Evolutionary conservation across 441 rosid species (phyloP), one percentile per base, ranked within the genome.

Genomic region (Mallotus japonicus): DNA sequence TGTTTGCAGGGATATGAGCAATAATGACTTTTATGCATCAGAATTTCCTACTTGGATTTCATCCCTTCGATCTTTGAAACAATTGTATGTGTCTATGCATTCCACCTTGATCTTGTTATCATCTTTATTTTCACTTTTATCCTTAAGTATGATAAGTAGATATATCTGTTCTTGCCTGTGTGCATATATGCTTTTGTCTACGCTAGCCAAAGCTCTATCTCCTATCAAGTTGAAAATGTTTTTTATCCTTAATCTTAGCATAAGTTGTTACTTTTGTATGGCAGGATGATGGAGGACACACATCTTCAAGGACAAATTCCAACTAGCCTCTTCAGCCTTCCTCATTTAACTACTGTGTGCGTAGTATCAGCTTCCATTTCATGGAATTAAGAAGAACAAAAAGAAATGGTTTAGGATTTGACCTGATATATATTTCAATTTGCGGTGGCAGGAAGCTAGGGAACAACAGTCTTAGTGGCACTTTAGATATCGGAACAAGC

Each of bases 1-100:
- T 56, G 14, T 55, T n/a, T 79, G 75, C 87, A 95, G 99, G 85
- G 97, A 89, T 78, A 46, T 91, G 73, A 93, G 99, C 82, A 91
- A 91, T 72, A 95, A 93, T 53, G 76, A 74, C 62, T 88, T 94
- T 65, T 73, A 75, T 11, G 15, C 63, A 19, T 60, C 95, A 47
- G 71, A 61, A 1, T 49, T 92, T 75, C 94, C 97, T 54, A 17
- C 82, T 5, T 96, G 94, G 97, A 54, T 88, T 60, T 65, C 83
- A 55, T 67, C 78, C 8, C 81, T 87, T 28, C 24, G 3, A 44
- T 77, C 88, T 46, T 79, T 93, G 64, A 82, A 92, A 81, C 84
- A 96, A 76, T 66, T 93, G 97, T 95, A 91, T 17, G 86, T 76
- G 14, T 44, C 53, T 28, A 86, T 28, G 3, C 32, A 1, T 28